Evolutionary conservation across 1,284 basidiomycete species (phyloP), one percentile per base, ranked within the genome.

Genomic region (Cryptococcus sp.): DNA sequence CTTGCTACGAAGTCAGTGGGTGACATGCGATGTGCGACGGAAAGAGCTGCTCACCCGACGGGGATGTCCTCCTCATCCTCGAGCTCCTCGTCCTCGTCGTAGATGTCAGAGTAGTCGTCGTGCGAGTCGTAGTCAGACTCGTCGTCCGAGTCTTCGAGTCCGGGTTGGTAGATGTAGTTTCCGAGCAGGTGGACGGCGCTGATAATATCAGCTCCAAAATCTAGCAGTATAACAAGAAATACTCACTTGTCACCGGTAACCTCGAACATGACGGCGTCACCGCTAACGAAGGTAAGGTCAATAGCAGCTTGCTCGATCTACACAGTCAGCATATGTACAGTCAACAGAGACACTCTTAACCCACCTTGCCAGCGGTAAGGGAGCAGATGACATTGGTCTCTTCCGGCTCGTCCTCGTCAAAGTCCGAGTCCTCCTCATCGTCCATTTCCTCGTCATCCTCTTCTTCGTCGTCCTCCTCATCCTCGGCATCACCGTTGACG

Each of bases 171-270:
- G 62, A 94, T 83, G 76, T 91, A 94, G 77, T 95, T 92, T 53
- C 93, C 93, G 56, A 86, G 82, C 49, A 97, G 74, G 74, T 93
- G 84, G 53, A 97, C 79, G 45, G 83, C 77, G 73, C 88, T 91
- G 53, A 41, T 14, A n/a, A 5, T 46, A n/a, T n/a, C n/a, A 31
- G 28, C 28, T 7, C 14, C 14, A 31, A 14, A n/a, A n/a, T n/a
- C n/a, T n/a, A 2, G 40, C 12, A 23, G 24, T 31, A 35, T 16
- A n/a, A n/a, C n/a, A n/a, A n/a, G n/a, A 10, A 38, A 18, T 14
- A 70, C 72, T 63, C 47, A 74, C 89, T 95, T 94, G 74, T 89
- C 84, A 52, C 92, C 93, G 38, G 84, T 79, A 43, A 83, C 77
- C 65, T 89, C 82, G 69, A 95, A 82, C 56, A 76, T 71, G 53